A percentile compares a stretch with the other conserved stretches of the same genome.
These are phyloP conservation scores for Microstegium vimineum DNA, from an alignment of 176 grass and related monocot species.

Conservation along the genomic window DNA sequence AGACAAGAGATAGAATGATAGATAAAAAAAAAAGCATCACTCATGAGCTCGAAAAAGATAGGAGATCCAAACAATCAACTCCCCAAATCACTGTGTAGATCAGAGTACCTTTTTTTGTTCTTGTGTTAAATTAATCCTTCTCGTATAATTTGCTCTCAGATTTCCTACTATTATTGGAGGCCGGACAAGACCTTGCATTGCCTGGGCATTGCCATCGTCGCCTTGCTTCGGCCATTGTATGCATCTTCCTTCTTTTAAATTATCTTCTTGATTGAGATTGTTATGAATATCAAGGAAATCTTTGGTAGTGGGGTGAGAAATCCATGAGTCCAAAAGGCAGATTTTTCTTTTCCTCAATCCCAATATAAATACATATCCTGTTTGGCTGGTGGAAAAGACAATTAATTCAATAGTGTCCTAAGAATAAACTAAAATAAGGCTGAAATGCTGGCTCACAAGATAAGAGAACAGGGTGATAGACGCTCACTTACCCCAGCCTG, in stretches of 20 bases:
- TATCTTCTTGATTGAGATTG: background rate
- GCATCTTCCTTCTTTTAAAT: background rate
- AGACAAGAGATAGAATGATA: background rate
- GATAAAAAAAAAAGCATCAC: background rate
- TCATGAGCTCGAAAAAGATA: background rate
- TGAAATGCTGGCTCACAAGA: too few species aligned
- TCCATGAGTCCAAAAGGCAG: too few species aligned
- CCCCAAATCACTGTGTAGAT: background rate
- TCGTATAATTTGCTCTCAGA: background rate
- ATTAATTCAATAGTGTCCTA: too few species aligned
- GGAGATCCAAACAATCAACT: background rate
- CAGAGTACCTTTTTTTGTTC: background rate
- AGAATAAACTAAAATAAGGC: too few species aligned
- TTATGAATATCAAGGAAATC: background rate
- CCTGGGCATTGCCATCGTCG: background rate
- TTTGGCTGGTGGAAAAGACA: too few species aligned
- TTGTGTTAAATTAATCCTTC: background rate
- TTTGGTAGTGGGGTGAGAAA: too few species aligned
- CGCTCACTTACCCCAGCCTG: too few species aligned
- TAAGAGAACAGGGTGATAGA: too few species aligned
- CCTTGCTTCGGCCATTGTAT: too few species aligned
- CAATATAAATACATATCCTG: too few species aligned
- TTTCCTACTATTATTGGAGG: background rate
- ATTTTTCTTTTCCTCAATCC: too few species aligned
- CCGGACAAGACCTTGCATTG: background rate